Percentiles rank a stretch among this genome's conserved stretches.
Evolutionary conservation across 306 rosid genomes (phyloP).

Genomic region (Vigna hirtella): DNA sequence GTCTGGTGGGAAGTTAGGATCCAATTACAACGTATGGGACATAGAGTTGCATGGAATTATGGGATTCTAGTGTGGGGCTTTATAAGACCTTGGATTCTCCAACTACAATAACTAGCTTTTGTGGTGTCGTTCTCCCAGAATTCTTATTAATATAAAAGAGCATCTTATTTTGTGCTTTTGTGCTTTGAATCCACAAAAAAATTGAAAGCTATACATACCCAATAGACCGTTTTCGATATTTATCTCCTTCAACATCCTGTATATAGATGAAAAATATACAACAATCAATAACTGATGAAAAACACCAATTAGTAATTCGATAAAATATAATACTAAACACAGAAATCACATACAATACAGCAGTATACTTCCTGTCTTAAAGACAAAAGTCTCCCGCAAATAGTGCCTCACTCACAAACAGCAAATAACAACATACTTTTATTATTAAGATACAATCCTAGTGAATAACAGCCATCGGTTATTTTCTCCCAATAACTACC

Average conservation of each 20-base stretch:
- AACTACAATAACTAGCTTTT: neutral
- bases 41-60: neutral
- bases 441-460: neutral
- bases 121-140: neutral
- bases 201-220: conserved; percentile 64
- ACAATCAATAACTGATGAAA: conserved; percentile 3
- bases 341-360: neutral
- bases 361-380: neutral
- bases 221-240: conserved; percentile 54
- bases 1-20: neutral
- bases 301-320: neutral
- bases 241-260: conserved; percentile 60
- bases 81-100: neutral
- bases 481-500: neutral
- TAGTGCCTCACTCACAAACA: neutral
- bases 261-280: conserved; percentile 39
- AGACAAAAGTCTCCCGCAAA: neutral
- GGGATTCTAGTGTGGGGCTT: too few species aligned
- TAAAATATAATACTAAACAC: neutral
- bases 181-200: conserved; percentile 24
- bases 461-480: neutral
- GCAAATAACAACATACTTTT: conserved; percentile 8
- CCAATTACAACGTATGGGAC: neutral
- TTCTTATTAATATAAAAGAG: neutral
- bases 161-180: conserved; percentile 26